These are phyloP conservation scores for Fusarium floridanum DNA, from an alignment of 2,329 filamentous ascomycete species.

Conservation along the genomic window DNA sequence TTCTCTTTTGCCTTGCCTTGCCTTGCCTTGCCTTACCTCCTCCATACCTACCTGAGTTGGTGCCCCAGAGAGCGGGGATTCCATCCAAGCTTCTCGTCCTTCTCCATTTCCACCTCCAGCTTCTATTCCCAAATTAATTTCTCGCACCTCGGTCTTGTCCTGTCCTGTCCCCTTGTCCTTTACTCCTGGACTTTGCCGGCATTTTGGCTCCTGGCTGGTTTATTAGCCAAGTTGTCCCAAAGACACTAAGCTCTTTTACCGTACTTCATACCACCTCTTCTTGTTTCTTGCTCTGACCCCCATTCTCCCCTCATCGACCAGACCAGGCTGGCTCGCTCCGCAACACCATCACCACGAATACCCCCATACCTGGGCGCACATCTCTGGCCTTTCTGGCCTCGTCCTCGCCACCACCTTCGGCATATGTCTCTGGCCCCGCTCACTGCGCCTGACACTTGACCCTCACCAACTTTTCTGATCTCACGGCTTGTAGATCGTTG, in stretches of 20 bases:
- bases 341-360: conserved; percentile 12
- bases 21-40: neutral
- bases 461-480: neutral
- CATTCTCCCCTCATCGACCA: conserved; percentile 16
- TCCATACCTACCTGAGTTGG: neutral
- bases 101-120: conserved; percentile 41
- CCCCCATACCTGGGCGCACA: conserved; percentile 4
- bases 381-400: neutral
- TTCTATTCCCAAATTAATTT: conserved; percentile 28
- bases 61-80: conserved; percentile 29
- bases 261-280: neutral
- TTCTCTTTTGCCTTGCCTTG: neutral
- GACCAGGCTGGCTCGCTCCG: neutral
- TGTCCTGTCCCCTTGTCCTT: neutral
- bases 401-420: neutral
- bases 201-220: conserved; percentile 16
- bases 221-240: neutral
- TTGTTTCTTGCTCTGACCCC: conserved; percentile 1
- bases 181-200: conserved; percentile 8
- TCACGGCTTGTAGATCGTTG: neutral
- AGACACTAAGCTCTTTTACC: neutral
- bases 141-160: conserved; percentile 14
- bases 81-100: conserved; percentile 37
- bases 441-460: neutral
- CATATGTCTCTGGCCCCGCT: conserved; percentile 1